Evolutionary conservation across 129 eudicot species (phyloP).

Genomic region (Arctium lappa): DNA sequence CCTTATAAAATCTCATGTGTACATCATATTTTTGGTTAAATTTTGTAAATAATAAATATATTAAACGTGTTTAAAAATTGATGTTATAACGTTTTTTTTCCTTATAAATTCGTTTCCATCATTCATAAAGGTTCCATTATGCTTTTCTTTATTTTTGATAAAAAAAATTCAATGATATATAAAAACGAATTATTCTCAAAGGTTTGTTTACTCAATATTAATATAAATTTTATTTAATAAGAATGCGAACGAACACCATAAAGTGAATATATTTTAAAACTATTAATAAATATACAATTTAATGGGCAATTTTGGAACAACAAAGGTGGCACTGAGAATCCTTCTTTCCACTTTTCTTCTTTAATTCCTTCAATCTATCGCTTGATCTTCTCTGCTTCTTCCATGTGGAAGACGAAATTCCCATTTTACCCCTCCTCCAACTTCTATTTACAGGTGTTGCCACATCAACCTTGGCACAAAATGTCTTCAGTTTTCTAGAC

Average conservation of each 20-base stretch:
- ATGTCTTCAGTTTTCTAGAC: constrained; percentile 9
- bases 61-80: no score
- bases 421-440: not conserved
- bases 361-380: constrained; percentile 11
- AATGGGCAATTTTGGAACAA: constrained; percentile 13
- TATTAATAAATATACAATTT: not conserved
- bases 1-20: no score
- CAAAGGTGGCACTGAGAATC: constrained; percentile 20
- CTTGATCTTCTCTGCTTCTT: constrained; percentile 15
- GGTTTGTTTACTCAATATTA: no score
- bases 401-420: not conserved
- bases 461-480: not conserved
- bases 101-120: no score
- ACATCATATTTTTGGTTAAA: no score
- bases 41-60: no score
- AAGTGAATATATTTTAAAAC: not conserved
- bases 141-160: no score
- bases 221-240: no score
- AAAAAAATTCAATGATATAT: no score
- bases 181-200: no score
- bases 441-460: not conserved
- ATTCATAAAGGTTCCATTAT: no score
- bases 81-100: no score
- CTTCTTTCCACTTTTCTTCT: constrained; percentile 1
- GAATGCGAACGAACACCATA: not conserved